Conservation (phyloP, 1,284 basidiomycete genomes). For the Puccinia hordei region DNA sequence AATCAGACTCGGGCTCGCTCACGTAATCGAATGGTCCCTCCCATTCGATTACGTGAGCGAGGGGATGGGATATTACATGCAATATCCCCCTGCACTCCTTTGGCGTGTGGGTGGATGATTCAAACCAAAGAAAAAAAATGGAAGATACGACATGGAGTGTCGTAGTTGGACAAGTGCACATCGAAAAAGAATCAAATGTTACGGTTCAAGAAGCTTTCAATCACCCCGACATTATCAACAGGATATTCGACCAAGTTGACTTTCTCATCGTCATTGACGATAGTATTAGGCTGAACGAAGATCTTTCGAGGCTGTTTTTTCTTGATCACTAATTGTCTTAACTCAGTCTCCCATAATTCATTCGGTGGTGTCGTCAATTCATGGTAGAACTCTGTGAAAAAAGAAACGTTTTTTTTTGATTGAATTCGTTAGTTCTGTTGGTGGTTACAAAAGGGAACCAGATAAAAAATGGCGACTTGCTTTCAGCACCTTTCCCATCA, state of each 20-base stretch:
- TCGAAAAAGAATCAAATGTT: too few relatives aligned
- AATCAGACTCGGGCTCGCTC: too few relatives aligned
- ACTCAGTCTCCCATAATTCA: constrained; percentile 71
- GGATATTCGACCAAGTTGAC: constrained; percentile 76
- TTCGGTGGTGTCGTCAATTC: constrained; percentile 70
- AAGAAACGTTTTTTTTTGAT: neutral
- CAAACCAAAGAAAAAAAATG: too few relatives aligned
- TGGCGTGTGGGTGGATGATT: too few relatives aligned
- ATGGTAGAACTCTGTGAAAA: constrained; percentile 67
- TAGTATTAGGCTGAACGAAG: constrained; percentile 75
- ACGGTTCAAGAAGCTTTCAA: constrained; percentile 79
- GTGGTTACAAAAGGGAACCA: too few relatives aligned
- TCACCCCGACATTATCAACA: constrained; percentile 69
- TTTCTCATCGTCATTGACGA: constrained; percentile 64
- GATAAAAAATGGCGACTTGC: constrained; percentile 20
- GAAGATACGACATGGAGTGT: too few relatives aligned
- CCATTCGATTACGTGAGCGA: too few relatives aligned
- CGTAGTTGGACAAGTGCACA: too few relatives aligned
- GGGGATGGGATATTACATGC: too few relatives aligned
- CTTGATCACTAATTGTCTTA: constrained; percentile 72
- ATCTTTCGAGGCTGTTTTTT: constrained; percentile 81
- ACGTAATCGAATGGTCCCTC: too few relatives aligned
- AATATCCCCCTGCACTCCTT: too few relatives aligned
- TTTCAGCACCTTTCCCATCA: constrained; percentile 70
- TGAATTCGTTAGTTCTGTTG: too few relatives aligned